phyloP scores from a whole-genome alignment of 108 stramenopile species.

The Skeletonema costatum region DNA sequence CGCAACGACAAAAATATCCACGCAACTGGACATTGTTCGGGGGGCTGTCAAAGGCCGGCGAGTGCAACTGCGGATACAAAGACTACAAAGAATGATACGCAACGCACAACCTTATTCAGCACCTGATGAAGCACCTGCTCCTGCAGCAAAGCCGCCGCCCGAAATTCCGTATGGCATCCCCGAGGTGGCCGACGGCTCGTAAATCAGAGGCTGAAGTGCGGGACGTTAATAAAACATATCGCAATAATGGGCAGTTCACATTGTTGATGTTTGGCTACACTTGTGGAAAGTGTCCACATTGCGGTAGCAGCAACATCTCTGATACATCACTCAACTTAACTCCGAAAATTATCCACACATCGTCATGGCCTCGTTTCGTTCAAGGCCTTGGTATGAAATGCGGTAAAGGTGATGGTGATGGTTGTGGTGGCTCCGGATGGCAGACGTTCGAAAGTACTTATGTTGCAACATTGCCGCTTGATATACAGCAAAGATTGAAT shows the following conservation, averaged over 20 bases:
- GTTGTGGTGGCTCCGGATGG: background rate
- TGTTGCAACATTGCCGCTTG: background rate
- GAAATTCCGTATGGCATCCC: background rate
- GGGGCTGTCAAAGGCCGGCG: background rate
- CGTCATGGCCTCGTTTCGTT: background rate
- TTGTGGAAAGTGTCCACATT: background rate
- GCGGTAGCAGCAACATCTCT: background rate
- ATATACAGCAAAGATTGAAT: background rate
- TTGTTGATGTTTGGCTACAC: background rate
- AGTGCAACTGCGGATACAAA: background rate
- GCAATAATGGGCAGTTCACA: background rate
- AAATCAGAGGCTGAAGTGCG: background rate
- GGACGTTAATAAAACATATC: background rate
- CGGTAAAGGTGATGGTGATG: background rate
- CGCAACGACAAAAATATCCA: background rate
- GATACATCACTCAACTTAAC: background rate
- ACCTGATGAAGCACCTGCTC: background rate
- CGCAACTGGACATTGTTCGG: background rate
- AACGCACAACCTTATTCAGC: background rate
- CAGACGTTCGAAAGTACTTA: slow-evolving; percentile 1
- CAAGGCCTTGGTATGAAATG: slow-evolving; percentile 2
- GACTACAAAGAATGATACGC: background rate
- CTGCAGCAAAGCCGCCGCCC: background rate
- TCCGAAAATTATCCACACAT: slow-evolving; percentile 2
- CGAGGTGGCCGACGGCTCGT: background rate